Evolutionary conservation across 2,329 filamentous ascomycete species (phyloP).

Genomic region (Trichophyton verrucosum): DNA sequence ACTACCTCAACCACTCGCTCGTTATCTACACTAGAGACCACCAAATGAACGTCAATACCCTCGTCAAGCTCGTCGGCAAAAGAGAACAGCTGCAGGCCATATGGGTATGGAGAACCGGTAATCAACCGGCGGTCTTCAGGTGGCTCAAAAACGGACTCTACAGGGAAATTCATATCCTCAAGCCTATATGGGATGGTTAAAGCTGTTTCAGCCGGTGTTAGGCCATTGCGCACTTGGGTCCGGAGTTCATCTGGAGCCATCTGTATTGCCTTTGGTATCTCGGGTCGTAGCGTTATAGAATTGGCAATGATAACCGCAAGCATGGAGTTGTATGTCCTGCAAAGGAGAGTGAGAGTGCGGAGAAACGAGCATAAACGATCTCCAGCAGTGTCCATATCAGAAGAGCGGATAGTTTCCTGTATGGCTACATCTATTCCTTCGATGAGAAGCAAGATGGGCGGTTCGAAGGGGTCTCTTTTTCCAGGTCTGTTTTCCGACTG

Average conservation of each 20-base stretch:
- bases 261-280: neutral
- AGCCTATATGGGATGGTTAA: neutral
- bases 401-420: constrained; percentile 27
- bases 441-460: constrained; percentile 21
- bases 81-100: constrained; percentile 18
- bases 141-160: constrained; percentile 2
- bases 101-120: neutral
- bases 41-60: constrained; percentile 29
- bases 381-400: constrained; percentile 22
- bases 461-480: neutral
- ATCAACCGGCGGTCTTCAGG: neutral
- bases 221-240: neutral
- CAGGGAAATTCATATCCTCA: neutral
- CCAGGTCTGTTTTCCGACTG: neutral
- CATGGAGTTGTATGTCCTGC: constrained; percentile 19
- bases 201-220: neutral
- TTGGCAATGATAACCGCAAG: constrained; percentile 29
- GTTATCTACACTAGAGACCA: constrained; percentile 21
- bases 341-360: constrained; percentile 24
- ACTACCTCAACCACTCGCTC: constrained; percentile 26
- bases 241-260: neutral
- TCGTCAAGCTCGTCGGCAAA: constrained; percentile 28
- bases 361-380: constrained; percentile 23
- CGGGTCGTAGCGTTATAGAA: constrained; percentile 19
- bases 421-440: constrained; percentile 28